Evolutionary conservation across 2,329 filamentous ascomycete species (phyloP), one percentile per base, ranked within the genome.

Genomic region (Pyricularia sp.): DNA sequence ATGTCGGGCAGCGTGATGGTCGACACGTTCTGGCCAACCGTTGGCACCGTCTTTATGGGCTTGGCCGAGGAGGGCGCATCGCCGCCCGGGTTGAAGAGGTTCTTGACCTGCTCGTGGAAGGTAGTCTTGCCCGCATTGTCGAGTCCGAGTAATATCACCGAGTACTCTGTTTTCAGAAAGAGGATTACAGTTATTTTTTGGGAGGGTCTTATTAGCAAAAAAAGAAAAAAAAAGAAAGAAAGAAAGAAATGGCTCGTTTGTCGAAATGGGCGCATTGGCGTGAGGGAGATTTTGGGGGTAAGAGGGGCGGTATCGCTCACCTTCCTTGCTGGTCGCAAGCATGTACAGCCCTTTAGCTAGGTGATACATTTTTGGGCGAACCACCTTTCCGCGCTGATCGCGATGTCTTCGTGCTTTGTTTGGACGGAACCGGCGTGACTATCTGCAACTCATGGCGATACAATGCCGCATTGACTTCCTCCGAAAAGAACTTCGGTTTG

Each of bases 61-160:
- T 59, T 59, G 77, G 81, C 92, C 13, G 35, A 30, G 78, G 82
- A 93, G 72, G 79, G 90, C 75, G 78, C 84, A 64, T 80, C 83
- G 65, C 78, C 78, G 68, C 81, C 80, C 60, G 86, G 82, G 68
- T 87, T 82, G 82, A 91, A 96, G 73, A 96, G 83, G 65, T 91
- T 85, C 78, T 96, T 97, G 76, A 97, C 91, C 76, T 97, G 93
- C 74, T 96, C 91, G 77, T 97, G 92, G 74, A 97, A 93, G 30
- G 94, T 97, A 55, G 94, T 97, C 82, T 97, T 97, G 76, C 94
- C 94, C 67, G 94, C 94, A 75, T 97, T 97, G 81, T 97, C 94
- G 73, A 97, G 90, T 68, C 94, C 94, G 71, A 97, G 90, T 70
- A 97, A 88, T 73, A 97, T 91, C 72, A 97, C 91, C 26, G 93